A percentile compares a stretch with the other conserved stretches of the same genome.
phyloP scores from a whole-genome alignment of 192 early-diverging fungal species.

The Paraglomus brasilianum region DNA sequence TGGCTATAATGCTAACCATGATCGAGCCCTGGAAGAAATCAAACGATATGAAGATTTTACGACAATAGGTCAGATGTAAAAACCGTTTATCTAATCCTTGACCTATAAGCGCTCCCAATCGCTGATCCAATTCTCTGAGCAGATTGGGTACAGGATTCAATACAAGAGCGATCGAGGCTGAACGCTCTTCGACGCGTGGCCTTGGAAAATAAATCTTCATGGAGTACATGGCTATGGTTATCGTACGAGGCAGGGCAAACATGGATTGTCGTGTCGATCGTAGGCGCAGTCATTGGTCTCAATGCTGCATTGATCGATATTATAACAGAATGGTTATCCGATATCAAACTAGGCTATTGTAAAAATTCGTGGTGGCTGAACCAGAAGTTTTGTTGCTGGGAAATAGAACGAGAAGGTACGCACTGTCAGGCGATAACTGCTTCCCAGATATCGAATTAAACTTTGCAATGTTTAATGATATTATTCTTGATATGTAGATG shows the following conservation, averaged over 20 bases:
- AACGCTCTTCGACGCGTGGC: conserved; percentile 40
- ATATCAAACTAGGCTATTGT: conserved; percentile 85
- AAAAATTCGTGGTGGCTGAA: conserved; percentile 83
- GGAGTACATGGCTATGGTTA: conserved; percentile 49
- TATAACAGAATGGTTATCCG: conserved; percentile 86
- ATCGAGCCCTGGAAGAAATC: conserved; percentile 50
- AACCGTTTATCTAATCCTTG: neutral
- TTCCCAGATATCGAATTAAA: neutral
- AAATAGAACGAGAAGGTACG: conserved; percentile 58
- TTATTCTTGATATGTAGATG: conserved; percentile 43
- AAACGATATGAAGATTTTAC: conserved; percentile 67
- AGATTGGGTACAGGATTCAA: conserved; percentile 71
- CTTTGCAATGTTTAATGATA: conserved; percentile 9
- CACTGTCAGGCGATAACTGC: neutral
- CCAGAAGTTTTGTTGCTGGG: conserved; percentile 93
- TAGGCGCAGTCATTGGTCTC: conserved; percentile 74
- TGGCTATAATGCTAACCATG: conserved; percentile 30
- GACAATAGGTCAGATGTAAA: conserved; percentile 53
- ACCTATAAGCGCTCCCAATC: no score
- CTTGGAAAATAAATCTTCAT: conserved; percentile 41
- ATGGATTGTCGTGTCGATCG: conserved; percentile 81
- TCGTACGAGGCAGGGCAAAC: conserved; percentile 74
- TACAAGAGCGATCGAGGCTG: conserved; percentile 56
- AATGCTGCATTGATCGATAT: conserved; percentile 89
- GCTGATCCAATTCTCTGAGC: conserved; percentile 6